Evolutionary conservation across 2,329 filamentous ascomycete species (phyloP), one percentile per base, ranked within the genome.

Genomic region (Microthyrium microscopicum): DNA sequence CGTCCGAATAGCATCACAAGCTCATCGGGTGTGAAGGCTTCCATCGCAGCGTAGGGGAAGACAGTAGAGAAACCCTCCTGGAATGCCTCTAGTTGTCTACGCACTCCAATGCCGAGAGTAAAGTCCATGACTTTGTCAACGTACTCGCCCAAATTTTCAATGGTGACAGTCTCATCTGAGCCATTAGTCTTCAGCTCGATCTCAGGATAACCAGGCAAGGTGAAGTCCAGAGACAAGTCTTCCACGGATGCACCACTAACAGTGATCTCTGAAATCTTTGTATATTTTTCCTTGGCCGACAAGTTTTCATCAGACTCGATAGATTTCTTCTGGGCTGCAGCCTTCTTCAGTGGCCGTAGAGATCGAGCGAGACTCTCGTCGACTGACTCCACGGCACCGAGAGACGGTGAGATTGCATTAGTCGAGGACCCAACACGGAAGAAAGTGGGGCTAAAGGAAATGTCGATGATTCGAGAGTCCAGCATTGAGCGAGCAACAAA

Each of bases 401-500:
- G 65, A 1, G 85, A 93, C 9, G 85, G 84, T 16, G 74, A 74
- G 4, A 93, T 74, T 0, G 71, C 60, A 12, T 61, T 61, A 11
- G 61, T 66, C 28, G 65, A 70, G 45, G 91, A 80, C 12, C 81
- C 82, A 42, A 94, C 80, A 37, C 87, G 81, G 73, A 98, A 98
- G 61, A 98, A 94, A 5, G 84, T 92, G 2, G 89, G 81, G 50
- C 94, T 98, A 58, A 98, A 89, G 36, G 87, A 89, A 43, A 98
- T 75, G 47, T 98, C 89, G 44, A 98, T 94, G 51, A 98, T 95
- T 34, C 89, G 73, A 1, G 87, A 94, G 52, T 98, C 89, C 34
- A 98, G 77, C 89, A 98, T 95, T 1, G 89, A 94, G 32, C 89
- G 75, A 20, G 91, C 89, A 30, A 95, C 85, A 52, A 98, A 98